Base-by-base conservation (phyloP, 371 early-diverging fungal species). In the Syncephalastrum monosporum region DNA sequence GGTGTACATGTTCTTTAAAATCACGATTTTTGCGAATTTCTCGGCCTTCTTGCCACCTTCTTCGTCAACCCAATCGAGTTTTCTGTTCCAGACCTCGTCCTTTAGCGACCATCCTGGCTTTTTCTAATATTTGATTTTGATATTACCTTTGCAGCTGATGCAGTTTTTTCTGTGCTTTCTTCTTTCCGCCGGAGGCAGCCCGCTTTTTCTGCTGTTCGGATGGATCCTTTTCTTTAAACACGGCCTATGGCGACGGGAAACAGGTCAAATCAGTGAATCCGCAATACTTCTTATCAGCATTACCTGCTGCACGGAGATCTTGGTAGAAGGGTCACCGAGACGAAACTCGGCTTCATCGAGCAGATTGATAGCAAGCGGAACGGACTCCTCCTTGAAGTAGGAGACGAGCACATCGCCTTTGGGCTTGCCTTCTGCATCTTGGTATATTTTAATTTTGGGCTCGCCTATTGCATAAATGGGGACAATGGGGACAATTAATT, bases 1-100 rank as follows among this genome's bases (percentile, higher is more conserved):
- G 2, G 94, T 92, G 65, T 95, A 97, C 97, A 97, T 96, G 63
- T 93, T 84, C 69, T 94, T 95, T 46, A 97, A 71, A 47, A 96
- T 86, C 10, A 96, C 95, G 50, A 92, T 87, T 64, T 89, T 89
- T 52, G 72, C 71, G 64, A 87, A 88, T 61, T 90, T 88, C 17
- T 91, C 92, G 8, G 81, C 67, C 61, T 85, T 90, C 44, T 84
- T 84, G 19, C 87, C 84, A 6, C 64, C 65, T 48, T 86, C 86
- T n/a, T 85, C 87, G 14, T 97, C 96, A 50, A 86, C 83, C 98
- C 96, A 97, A 57, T 92, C 94, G 41, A 96, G 78, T 64, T 92
- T 91, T 63, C 93, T 92, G 72, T 33, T 23, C 50, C 41, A 47
- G n/a, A 44, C 27, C 38, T 42, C 14, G 14, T 43, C 13, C 16